Percentiles rank a stretch among this genome's conserved stretches.
Conservation (phyloP, 768 basidiomycete genomes). For the Suillus subaureus region DNA sequence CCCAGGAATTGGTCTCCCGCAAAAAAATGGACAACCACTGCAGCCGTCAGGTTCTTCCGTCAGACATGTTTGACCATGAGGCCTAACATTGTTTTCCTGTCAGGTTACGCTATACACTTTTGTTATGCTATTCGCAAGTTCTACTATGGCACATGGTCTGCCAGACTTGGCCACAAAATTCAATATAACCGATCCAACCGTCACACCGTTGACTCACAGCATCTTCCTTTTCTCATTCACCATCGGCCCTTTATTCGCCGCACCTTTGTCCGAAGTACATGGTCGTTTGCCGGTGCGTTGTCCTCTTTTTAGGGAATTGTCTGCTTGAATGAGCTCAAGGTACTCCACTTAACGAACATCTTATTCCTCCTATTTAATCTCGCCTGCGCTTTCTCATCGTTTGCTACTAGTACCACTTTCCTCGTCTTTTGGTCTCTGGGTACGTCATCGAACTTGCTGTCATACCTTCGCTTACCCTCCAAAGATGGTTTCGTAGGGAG, state of each 20-base stretch:
- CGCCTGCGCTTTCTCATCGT: background rate
- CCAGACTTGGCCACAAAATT: too few species aligned
- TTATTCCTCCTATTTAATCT: background rate
- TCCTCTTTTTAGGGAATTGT: background rate
- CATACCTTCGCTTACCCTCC: background rate
- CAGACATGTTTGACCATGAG: too few species aligned
- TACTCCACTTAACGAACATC: background rate
- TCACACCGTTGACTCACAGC: too few species aligned
- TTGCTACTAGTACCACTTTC: conserved; percentile 23
- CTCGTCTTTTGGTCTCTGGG: conserved; percentile 70
- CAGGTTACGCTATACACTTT: too few species aligned
- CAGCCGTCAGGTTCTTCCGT: too few species aligned
- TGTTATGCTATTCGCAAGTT: too few species aligned
- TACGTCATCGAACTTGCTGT: conserved; percentile 34
- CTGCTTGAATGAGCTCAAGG: background rate
- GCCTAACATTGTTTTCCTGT: too few species aligned
- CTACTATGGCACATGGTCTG: too few species aligned
- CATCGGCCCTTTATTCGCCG: background rate
- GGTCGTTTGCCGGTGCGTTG: conserved; percentile 27
- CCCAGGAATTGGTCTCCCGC: too few species aligned
- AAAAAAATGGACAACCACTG: too few species aligned
- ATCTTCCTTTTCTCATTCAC: background rate
- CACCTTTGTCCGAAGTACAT: background rate
- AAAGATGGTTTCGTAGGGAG: conserved; percentile 65
- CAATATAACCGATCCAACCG: too few species aligned